Base-by-base conservation (phyloP, 2,329 filamentous ascomycete genomes). In the Venturia oleaginea region DNA sequence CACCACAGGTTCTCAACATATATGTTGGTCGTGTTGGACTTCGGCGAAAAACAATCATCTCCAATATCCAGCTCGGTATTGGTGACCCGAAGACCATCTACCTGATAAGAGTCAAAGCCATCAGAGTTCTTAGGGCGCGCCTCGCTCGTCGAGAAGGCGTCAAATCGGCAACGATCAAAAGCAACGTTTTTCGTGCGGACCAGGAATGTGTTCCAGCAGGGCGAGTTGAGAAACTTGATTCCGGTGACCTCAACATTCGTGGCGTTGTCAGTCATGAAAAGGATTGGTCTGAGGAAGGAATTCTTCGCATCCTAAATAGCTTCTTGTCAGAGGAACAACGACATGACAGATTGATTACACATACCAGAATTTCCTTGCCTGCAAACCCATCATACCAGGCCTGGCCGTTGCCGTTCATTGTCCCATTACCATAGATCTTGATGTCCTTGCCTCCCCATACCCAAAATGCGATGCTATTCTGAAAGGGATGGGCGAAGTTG, bases 201-300 rank as follows among this genome's bases (percentile, higher is more conserved):
- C 42, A 86, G 76, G 68, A 86, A 86, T 69, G 84, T 87, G 2
- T 81, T 85, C 84, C 84, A 86, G 75, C 83, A 85, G 1, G 84
- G 84, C 0, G 83, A 85, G 71, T 85, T 82, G 66, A 84, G 80
- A 68, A 86, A 78, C 19, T 81, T 80, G 63, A 86, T 84, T 0
- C 84, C 84, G 42, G 81, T 78, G 5, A 86, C 78, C 3, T 78
- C 78, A 2, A 86, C 71, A 27, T 84, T 81, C 4, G 83, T 86
- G 0, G 83, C 81, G 59, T 86, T 86, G 70, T 86, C 82, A 0
- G 83, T 84, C 43, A 85, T 77, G 73, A 86, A 86, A 2, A 86
- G 76, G 34, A 86, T 83, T 0, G 84, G 84, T 0, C 84, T 80
- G 38, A 83, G 79, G 68, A 82, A 86, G 2, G 76, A 77, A 69